Evolutionary conservation across 2,329 filamentous ascomycete genomes (phyloP).

Genomic region (Pseudopyricularia javanii): DNA sequence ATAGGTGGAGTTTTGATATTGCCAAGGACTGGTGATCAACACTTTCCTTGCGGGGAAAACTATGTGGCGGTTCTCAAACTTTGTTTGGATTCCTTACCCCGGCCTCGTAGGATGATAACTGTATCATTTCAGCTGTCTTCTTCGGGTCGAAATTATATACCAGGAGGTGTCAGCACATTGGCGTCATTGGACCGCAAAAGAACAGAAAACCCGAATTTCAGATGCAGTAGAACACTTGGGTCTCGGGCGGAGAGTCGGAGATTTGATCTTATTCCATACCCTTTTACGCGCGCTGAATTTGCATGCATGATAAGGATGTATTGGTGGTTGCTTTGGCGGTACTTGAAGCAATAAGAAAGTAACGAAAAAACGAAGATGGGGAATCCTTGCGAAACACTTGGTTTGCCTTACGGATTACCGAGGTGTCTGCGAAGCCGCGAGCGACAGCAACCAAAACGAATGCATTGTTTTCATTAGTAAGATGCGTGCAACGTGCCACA

Average conservation of each 20-base stretch:
- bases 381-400: neutral
- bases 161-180: neutral
- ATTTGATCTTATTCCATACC: too few species aligned
- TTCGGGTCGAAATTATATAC: neutral
- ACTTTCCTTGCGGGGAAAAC: neutral
- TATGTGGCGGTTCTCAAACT: neutral
- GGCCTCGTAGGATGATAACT: neutral
- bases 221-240: neutral
- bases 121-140: neutral
- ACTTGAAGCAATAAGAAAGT: too few species aligned
- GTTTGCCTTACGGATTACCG: neutral
- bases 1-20: constrained; percentile 79
- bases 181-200: neutral
- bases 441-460: neutral
- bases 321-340: too few species aligned
- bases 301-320: too few species aligned
- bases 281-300: too few species aligned
- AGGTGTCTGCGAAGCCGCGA: neutral
- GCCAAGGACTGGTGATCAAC: constrained; percentile 75
- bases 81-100: neutral
- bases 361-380: neutral
- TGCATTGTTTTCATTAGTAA: neutral
- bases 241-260: too few species aligned
- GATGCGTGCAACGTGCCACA: neutral
- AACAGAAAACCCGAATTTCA: neutral